Conservation (phyloP, 345 rosid species). For the Dipteronia dyeriana region DNA sequence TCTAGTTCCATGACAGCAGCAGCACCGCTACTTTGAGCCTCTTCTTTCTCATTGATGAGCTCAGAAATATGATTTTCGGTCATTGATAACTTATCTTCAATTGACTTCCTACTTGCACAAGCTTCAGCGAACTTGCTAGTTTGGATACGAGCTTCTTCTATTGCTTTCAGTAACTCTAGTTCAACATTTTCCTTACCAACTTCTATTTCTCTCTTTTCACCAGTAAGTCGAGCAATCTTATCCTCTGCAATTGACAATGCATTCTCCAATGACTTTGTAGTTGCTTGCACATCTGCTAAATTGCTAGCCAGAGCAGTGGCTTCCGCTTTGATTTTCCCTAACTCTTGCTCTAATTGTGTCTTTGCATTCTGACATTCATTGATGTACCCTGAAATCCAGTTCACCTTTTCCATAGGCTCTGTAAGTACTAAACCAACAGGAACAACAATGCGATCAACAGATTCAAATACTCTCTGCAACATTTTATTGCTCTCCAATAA, state of each 20-base stretch:
- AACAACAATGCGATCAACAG: conserved; percentile 48
- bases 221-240: conserved; percentile 44
- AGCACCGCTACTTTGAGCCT: conserved; percentile 53
- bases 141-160: conserved; percentile 50
- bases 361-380: conserved; percentile 57
- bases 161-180: conserved; percentile 59
- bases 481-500: conserved; percentile 55
- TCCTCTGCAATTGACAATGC: conserved; percentile 55
- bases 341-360: conserved; percentile 50
- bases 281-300: conserved; percentile 50
- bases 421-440: conserved; percentile 49
- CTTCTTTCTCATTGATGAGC: conserved; percentile 69
- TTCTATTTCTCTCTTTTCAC: conserved; percentile 57
- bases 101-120: conserved; percentile 46
- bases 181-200: conserved; percentile 49
- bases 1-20: conserved; percentile 56
- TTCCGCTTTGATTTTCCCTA: conserved; percentile 52
- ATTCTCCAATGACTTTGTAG: conserved; percentile 52
- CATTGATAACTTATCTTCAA: conserved; percentile 63
- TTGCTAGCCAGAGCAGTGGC: conserved; percentile 38
- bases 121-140: conserved; percentile 53
- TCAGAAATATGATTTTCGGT: conserved; percentile 57
- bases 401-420: conserved; percentile 64
- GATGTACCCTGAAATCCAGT: conserved; percentile 57
- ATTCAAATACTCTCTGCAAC: conserved; percentile 51